Base-by-base conservation (phyloP, 2,329 filamentous ascomycete species). In the Aphanocladium album region DNA sequence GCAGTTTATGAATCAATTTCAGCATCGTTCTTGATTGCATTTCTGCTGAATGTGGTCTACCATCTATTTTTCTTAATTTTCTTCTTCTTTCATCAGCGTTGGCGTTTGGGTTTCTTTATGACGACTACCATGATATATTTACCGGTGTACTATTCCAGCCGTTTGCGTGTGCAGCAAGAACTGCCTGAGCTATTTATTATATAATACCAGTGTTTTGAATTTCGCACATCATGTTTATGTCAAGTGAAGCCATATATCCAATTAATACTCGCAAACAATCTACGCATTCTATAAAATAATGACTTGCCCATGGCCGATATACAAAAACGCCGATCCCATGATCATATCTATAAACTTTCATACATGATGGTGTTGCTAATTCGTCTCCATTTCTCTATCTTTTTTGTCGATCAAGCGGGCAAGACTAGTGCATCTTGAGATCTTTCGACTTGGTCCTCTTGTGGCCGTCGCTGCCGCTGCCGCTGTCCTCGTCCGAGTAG, bases 1-100 rank as follows among this genome's bases (percentile, higher is more conserved):
- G 25, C 80, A 84, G 59, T 82, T 96, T 56, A 83, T 96, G 78
- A 86, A 89, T 66, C 80, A 85, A 60, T 82, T 79, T 62, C 80
- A 71, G 67, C 67, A 67, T 59, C 57, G 39, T 37, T 52, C 57
- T 59, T 59, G 57, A 59, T 45, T 50, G n/a, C 19, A 19, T 46
- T 41, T 50, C 33, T 57, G 5, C n/a, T n/a, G n/a, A n/a, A n/a
- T 56, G 12, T 57, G 59, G 65, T 60, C 53, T 57, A 71, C 33
- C 33, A 6, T 55, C 56, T 9, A 59, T 60, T 60, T 62, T 59
- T 27, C 46, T 50, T 61, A 46, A 45, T 60, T 33, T 58, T 27
- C 27, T 62, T 46, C 56, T 58, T 57, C 57, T 61, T 60, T 66
- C 63, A 62, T 60, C 70, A 59, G 72, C 72, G 70, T 66, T 57